Base-by-base conservation (phyloP, 2,329 filamentous ascomycete species). In the Cordyceps cicadae region DNA sequence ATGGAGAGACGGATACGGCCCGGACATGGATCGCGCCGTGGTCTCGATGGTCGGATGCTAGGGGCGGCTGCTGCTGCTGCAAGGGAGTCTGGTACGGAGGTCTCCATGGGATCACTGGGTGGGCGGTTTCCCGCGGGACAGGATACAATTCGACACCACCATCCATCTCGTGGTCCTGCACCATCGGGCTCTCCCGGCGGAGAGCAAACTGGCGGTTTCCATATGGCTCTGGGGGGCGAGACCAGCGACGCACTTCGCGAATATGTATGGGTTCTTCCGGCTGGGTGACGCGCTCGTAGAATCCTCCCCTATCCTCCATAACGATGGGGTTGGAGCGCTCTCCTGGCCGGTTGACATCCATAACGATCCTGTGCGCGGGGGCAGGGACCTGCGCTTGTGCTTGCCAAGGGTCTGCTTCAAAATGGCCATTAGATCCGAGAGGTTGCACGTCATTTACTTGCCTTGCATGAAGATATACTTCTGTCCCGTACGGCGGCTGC, bases 221-320 rank as follows among this genome's bases (percentile, higher is more conserved):
- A 52, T 52, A 43, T 21, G 43, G 41, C n/a, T 60, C 58, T 11
- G 50, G 58, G 19, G 58, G 51, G 5, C 58, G 58, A 19, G 58
- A 54, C 58, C 50, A 54, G 58, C 41, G 19, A 15, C 58, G 62
- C 12, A 60, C 64, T 37, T 60, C 61, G 14, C 63, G 46, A 24
- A 65, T 46, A n/a, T 64, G 43, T 3, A 65, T 63, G 39, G 62
- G 61, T 24, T 63, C 32, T n/a, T 56, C 59, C 46, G 57, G 59
- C 57, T 39, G 64, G 61, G 65, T 63, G 41, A 75, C 67, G 60
- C 70, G 72, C 63, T 73, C 74, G 62, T 67, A 72, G 58, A 75
- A 74, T 17, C 72, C 71, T 60, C 72, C 73, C 34, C 72, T 69
- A 64, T 76, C 72, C 63, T 76, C 73, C 74, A 77, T 76, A 64